A percentile compares a stretch with the other conserved stretches of the same genome.
Conservation (phyloP, 306 rosid species). For the barrel medic (Medicago truncatula) region DNA sequence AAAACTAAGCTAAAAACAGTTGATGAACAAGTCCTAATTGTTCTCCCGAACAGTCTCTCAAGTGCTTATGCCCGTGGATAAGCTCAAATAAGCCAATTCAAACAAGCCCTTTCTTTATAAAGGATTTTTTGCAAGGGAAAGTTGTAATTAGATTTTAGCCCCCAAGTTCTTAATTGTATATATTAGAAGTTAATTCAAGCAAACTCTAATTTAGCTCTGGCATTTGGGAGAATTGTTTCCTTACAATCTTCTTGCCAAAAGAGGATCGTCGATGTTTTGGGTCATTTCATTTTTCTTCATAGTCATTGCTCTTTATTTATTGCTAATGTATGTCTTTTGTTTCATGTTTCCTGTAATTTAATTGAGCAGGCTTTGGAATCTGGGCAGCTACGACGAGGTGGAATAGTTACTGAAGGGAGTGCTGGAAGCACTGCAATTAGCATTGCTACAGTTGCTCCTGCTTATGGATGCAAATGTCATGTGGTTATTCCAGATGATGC, state of each 20-base stretch:
- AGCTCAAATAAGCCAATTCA: background rate
- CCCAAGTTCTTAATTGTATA: background rate
- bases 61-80: background rate
- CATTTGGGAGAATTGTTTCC: constrained; percentile 13
- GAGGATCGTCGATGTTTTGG: background rate
- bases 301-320: background rate
- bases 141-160: background rate
- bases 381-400: constrained; percentile 73
- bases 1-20: background rate
- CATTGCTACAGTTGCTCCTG: constrained; percentile 94
- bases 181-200: background rate
- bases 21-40: background rate
- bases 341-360: constrained; percentile 26
- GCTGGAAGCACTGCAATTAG: constrained; percentile 96
- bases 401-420: constrained; percentile 92
- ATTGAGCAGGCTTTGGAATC: constrained; percentile 73
- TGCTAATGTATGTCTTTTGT: background rate
- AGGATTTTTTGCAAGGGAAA: background rate
- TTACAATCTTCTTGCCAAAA: background rate
- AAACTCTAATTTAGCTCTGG: background rate
- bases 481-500: constrained; percentile 95
- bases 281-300: background rate
- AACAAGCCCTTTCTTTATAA: background rate
- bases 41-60: background rate
- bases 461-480: constrained; percentile 85